These are phyloP conservation scores for Agrocybe pediades DNA, from an alignment of 768 basidiomycete genomes.

Conservation along the genomic window DNA sequence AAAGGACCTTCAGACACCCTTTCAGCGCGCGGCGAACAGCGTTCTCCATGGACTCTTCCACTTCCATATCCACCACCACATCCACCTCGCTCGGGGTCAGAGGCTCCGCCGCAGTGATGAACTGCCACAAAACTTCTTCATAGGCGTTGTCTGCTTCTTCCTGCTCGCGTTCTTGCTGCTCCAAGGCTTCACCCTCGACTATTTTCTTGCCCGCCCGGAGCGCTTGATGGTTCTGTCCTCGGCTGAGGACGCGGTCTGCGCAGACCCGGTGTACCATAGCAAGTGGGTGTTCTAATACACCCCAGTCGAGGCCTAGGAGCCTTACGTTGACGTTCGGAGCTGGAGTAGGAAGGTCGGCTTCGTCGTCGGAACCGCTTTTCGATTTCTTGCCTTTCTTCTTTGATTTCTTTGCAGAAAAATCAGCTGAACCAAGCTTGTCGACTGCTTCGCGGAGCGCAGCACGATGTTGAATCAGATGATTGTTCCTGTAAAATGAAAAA, in stretches of 20 bases:
- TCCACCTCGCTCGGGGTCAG: constrained; percentile 66
- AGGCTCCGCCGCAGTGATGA: constrained; percentile 64
- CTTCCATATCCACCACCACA: constrained; percentile 63
- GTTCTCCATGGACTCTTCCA: constrained; percentile 44
- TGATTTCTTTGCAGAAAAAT: not conserved
- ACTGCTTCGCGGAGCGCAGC: constrained; percentile 60
- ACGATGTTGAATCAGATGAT: constrained; percentile 86
- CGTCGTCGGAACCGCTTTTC: not conserved
- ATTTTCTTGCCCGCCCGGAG: constrained; percentile 52
- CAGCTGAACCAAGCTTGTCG: not conserved
- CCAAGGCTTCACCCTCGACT: constrained; percentile 26
- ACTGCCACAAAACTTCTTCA: constrained; percentile 82
- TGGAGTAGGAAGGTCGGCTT: constrained; percentile 28
- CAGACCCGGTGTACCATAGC: constrained; percentile 75
- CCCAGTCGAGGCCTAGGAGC: constrained; percentile 83
- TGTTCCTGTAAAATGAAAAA: constrained; percentile 62
- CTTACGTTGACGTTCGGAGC: constrained; percentile 51
- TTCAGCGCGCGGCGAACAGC: constrained; percentile 61
- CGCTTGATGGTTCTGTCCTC: constrained; percentile 87
- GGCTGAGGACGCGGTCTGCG: constrained; percentile 66
- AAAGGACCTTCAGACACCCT: constrained; percentile 56
- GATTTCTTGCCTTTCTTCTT: not conserved
- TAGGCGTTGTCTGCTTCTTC: constrained; percentile 29
- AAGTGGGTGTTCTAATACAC: constrained; percentile 47
- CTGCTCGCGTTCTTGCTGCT: constrained; percentile 32